phyloP scores from a whole-genome alignment of 495 filamentous ascomycete species.

The Pyrenula aspistea region DNA sequence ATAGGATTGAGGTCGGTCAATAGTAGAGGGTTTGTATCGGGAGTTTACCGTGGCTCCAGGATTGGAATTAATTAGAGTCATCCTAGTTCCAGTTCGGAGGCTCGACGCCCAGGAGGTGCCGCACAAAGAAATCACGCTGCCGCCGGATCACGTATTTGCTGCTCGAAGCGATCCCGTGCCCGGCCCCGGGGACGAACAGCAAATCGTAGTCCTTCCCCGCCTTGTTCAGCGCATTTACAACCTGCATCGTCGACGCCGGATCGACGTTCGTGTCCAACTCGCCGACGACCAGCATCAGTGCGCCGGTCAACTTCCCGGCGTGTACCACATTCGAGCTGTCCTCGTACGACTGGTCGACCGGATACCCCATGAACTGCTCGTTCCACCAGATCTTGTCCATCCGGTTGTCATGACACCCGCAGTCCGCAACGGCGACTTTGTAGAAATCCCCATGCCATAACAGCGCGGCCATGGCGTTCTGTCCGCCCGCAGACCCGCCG shows the following conservation, averaged over 20 bases:
- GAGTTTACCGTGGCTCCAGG: too few relatives aligned
- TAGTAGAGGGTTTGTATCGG: too few relatives aligned
- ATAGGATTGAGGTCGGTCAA: too few relatives aligned
- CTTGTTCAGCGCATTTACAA: slow-evolving; percentile 10
- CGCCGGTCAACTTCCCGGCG: slow-evolving; percentile 9
- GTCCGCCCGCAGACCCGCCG: slow-evolving; percentile 11
- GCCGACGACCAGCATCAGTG: slow-evolving; percentile 11
- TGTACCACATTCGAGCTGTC: slow-evolving; percentile 12
- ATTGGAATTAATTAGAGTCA: too few relatives aligned
- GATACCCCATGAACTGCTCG: slow-evolving; percentile 15
- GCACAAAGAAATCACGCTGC: slow-evolving; percentile 8
- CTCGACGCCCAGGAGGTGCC: slow-evolving; percentile 7
- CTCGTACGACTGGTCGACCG: slow-evolving; percentile 10
- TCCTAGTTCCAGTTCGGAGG: not conserved
- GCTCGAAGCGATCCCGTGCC: slow-evolving; percentile 7
- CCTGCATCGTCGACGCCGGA: slow-evolving; percentile 11
- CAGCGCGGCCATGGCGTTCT: slow-evolving; percentile 10
- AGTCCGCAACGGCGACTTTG: slow-evolving; percentile 11
- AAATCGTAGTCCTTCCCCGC: slow-evolving; percentile 13
- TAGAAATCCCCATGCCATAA: slow-evolving; percentile 15
- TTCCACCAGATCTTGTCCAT: slow-evolving; percentile 17
- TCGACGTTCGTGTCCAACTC: slow-evolving; percentile 13
- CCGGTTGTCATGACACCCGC: slow-evolving; percentile 13
- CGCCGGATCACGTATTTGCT: slow-evolving; percentile 6
- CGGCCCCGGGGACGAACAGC: slow-evolving; percentile 8